phyloP scores from a whole-genome alignment of 116 monocot species.

The Iris pallida region DNA sequence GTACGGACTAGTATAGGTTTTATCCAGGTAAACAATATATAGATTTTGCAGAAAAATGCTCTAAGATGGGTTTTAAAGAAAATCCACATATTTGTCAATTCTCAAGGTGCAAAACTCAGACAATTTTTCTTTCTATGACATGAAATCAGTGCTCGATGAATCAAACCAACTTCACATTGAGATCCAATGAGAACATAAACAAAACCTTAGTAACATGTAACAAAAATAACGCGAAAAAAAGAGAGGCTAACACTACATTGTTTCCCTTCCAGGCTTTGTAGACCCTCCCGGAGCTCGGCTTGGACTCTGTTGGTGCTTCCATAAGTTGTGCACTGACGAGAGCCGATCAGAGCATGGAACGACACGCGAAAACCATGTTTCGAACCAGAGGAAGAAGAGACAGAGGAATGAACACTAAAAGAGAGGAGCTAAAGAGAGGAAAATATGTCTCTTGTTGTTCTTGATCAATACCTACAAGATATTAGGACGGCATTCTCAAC shows the following conservation, averaged over 20 bases:
- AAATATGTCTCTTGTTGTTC: no score
- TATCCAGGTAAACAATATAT: background rate
- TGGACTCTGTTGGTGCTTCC: slow-evolving; percentile 7
- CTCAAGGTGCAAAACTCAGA: background rate
- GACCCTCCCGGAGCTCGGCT: slow-evolving; percentile 41
- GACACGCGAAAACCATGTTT: no score
- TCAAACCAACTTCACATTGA: background rate
- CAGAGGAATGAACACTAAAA: no score
- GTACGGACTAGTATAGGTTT: background rate
- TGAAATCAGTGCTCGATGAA: no score
- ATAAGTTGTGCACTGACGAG: background rate
- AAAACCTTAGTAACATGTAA: background rate
- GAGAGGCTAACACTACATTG: slow-evolving; percentile 52
- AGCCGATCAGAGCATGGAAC: no score
- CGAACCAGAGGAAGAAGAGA: no score
- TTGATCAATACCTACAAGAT: no score
- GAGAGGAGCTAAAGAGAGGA: no score
- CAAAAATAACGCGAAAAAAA: background rate
- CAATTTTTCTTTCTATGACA: no score
- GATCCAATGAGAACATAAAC: background rate
- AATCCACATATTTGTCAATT: background rate
- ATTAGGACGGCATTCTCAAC: no score
- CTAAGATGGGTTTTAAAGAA: no score
- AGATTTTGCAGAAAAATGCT: background rate
- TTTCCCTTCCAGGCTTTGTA: slow-evolving; percentile 90